Evolutionary conservation across 306 rosid genomes (phyloP).

Genomic region (Acacia confusa): DNA sequence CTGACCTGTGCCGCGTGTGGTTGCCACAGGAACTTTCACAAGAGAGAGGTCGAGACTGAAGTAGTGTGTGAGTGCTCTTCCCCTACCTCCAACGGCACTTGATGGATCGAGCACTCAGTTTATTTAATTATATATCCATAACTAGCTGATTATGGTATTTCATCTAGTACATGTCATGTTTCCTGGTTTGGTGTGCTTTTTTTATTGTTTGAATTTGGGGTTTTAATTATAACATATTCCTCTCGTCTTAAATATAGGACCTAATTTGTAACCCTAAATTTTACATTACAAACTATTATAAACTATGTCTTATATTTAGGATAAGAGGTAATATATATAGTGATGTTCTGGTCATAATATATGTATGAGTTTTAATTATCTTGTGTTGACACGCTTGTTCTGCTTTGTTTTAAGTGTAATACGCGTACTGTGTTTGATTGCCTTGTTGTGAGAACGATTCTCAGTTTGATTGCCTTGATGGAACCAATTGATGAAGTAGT

Average conservation of each 20-base stretch:
- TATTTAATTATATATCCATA: background rate
- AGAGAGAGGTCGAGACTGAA: slow-evolving; percentile 59
- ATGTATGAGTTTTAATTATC: background rate
- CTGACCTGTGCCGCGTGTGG: slow-evolving; percentile 92
- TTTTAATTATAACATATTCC: background rate
- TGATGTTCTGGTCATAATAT: background rate
- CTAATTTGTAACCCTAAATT: too few species aligned
- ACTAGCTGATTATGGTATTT: background rate
- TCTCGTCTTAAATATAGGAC: background rate
- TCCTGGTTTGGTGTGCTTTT: slow-evolving; percentile 20
- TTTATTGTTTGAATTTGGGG: slow-evolving; percentile 26
- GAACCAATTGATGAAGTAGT: background rate
- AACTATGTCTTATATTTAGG: too few species aligned
- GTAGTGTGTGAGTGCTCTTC: slow-evolving; percentile 48
- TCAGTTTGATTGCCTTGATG: slow-evolving; percentile 19
- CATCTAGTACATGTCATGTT: slow-evolving; percentile 29
- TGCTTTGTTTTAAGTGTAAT: slow-evolving; percentile 18
- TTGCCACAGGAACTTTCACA: slow-evolving; percentile 88
- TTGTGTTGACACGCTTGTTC: background rate
- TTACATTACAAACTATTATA: too few species aligned
- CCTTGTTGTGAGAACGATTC: slow-evolving; percentile 12
- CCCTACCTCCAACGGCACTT: slow-evolving; percentile 48
- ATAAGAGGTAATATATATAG: background rate
- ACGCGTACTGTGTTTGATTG: slow-evolving; percentile 28
- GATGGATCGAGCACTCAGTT: background rate